A percentile compares a stretch with the other conserved stretches of the same genome.
Conservation (phyloP, 768 basidiomycete species). For the Lentinula detonsa region DNA sequence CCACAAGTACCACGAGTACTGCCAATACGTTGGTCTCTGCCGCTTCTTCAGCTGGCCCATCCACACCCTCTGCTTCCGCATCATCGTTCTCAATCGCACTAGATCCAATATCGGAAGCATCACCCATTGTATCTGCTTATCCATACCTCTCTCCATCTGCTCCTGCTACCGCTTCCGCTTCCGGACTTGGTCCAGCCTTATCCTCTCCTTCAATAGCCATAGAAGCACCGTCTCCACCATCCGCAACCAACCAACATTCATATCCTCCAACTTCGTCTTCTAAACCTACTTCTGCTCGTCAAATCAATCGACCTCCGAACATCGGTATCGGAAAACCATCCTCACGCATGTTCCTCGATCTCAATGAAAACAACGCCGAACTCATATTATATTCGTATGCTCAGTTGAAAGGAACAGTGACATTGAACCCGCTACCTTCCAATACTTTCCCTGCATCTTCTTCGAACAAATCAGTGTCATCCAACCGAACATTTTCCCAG, state of each 20-base stretch:
- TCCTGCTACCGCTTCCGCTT: constrained; percentile 6
- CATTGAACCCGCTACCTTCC: constrained; percentile 42
- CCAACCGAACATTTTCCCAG: constrained; percentile 41
- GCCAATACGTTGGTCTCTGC: not conserved
- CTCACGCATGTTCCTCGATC: constrained; percentile 36
- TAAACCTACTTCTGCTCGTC: not conserved
- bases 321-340: constrained; percentile 39
- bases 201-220: constrained; percentile 8
- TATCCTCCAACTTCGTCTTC: not conserved
- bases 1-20: constrained; percentile 9
- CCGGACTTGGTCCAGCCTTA: constrained; percentile 2
- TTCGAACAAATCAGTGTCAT: not conserved
- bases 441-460: not conserved
- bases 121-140: constrained; percentile 10
- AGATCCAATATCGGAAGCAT: constrained; percentile 33
- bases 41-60: constrained; percentile 2
- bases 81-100: constrained; percentile 43
- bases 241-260: constrained; percentile 16
- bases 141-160: constrained; percentile 17
- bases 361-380: constrained; percentile 40
- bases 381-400: constrained; percentile 83
- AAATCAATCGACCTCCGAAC: constrained; percentile 25
- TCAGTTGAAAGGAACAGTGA: constrained; percentile 65
- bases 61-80: constrained; percentile 32
- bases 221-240: constrained; percentile 22